A percentile compares a stretch with the other conserved stretches of the same genome.
These are phyloP conservation scores for Ceratobasidium sp. DNA, from an alignment of 1,284 basidiomycete species.

Conservation along the genomic window DNA sequence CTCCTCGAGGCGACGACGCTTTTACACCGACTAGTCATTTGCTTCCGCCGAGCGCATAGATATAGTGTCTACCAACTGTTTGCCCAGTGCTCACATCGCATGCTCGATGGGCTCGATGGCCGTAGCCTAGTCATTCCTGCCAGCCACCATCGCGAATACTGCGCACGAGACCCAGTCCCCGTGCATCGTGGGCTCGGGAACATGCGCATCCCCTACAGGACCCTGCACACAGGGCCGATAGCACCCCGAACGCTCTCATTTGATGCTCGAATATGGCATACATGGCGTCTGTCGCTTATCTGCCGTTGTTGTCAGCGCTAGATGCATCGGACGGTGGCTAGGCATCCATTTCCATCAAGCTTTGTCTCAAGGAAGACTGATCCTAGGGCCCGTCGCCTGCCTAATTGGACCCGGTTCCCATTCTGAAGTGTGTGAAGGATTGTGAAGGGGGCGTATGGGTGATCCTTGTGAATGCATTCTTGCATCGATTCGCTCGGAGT, in stretches of 20 bases:
- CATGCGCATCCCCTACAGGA: background rate
- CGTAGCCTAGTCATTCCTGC: background rate
- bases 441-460: background rate
- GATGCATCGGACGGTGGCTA: slow-evolving; percentile 11
- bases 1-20: slow-evolving; percentile 31
- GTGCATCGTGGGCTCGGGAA: slow-evolving; percentile 7
- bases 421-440: slow-evolving; percentile 36
- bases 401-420: slow-evolving; percentile 23
- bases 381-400: slow-evolving; percentile 3
- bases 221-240: slow-evolving; percentile 14
- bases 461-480: slow-evolving; percentile 10
- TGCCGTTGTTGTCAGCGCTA: slow-evolving; percentile 14
- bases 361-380: slow-evolving; percentile 30
- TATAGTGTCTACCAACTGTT: slow-evolving; percentile 31
- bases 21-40: slow-evolving; percentile 23
- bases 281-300: slow-evolving; percentile 30
- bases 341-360: slow-evolving; percentile 34
- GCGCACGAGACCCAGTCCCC: slow-evolving; percentile 13
- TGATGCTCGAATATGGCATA: slow-evolving; percentile 26
- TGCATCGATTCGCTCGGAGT: slow-evolving; percentile 6
- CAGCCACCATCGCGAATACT: slow-evolving; percentile 31
- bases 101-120: background rate
- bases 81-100: background rate
- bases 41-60: slow-evolving; percentile 19
- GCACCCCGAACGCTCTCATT: slow-evolving; percentile 13